phyloP scores from a whole-genome alignment of 2,329 filamentous ascomycete genomes.

The Colletotrichum australisinense region DNA sequence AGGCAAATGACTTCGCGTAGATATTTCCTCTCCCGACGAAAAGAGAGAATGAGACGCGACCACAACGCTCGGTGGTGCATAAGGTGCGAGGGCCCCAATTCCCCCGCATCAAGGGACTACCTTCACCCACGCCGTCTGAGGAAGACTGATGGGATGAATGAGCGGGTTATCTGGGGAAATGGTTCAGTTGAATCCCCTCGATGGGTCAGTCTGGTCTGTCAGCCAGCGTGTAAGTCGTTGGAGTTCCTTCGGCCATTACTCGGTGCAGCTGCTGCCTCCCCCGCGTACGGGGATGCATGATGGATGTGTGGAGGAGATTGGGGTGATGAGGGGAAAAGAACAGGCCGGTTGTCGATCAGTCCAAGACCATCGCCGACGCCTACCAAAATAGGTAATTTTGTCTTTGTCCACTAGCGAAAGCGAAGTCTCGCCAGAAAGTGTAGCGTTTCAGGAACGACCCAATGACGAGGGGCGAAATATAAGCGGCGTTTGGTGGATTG shows the following conservation, averaged over 20 bases:
- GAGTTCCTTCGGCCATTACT: not conserved
- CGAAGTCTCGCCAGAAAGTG: not conserved
- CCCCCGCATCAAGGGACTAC: not conserved
- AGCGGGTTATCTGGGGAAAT: constrained; percentile 1
- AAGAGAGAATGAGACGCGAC: not conserved
- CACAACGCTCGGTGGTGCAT: too few species aligned
- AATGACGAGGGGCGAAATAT: constrained; percentile 17
- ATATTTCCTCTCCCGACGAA: not conserved
- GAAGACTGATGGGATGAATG: not conserved
- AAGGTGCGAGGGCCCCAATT: not conserved
- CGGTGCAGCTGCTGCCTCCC: not conserved
- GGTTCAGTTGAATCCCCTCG: too few species aligned
- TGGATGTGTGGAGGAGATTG: constrained; percentile 7
- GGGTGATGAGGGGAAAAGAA: constrained; percentile 2
- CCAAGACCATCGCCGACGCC: not conserved
- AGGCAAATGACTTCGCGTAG: not conserved
- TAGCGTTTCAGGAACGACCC: constrained; percentile 6
- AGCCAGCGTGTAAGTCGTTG: not conserved
- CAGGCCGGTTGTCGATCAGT: not conserved
- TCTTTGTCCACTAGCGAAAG: not conserved
- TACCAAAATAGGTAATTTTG: constrained; percentile 10
- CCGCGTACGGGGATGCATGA: constrained; percentile 8
- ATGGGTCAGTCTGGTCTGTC: not conserved
- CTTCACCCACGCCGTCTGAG: not conserved
- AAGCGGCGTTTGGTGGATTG: not conserved